These are phyloP conservation scores for Inosperma sp. DNA, from an alignment of 768 basidiomycete genomes.

Conservation along the genomic window DNA sequence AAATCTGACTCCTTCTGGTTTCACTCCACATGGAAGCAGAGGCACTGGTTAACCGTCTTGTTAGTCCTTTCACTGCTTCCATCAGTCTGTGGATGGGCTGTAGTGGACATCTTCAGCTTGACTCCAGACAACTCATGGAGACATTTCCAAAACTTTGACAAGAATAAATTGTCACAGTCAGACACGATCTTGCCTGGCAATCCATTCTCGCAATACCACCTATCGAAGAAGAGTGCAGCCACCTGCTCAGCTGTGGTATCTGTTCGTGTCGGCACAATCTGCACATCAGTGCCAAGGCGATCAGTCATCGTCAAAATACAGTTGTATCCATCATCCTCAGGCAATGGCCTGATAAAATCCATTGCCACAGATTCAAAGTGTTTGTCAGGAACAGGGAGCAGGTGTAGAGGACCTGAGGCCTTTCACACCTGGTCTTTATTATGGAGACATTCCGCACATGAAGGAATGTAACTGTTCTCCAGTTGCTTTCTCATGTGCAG, in stretches of 20 bases:
- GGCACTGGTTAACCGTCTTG: constrained; percentile 26
- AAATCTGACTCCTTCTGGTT: too few species aligned
- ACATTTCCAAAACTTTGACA: constrained; percentile 28
- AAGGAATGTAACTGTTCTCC: constrained; percentile 28
- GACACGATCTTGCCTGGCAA: constrained; percentile 2
- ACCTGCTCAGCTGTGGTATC: constrained; percentile 14
- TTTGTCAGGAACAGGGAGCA: neutral
- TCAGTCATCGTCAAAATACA: constrained; percentile 25
- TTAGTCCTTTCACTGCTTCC: constrained; percentile 32
- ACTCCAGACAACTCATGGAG: constrained; percentile 24
- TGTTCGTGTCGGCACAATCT: constrained; percentile 1
- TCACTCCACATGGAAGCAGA: constrained; percentile 22
- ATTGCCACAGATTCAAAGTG: constrained; percentile 19
- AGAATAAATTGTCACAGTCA: constrained; percentile 13
- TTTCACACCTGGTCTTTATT: constrained; percentile 29
- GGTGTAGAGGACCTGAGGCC: constrained; percentile 22
- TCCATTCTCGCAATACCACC: constrained; percentile 30
- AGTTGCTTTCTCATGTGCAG: constrained; percentile 30
- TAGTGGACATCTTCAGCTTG: constrained; percentile 28
- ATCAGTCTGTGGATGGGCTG: constrained; percentile 37
- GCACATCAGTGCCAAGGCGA: constrained; percentile 10
- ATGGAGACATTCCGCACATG: constrained; percentile 30
- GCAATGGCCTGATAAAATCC: constrained; percentile 32
- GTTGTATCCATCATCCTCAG: constrained; percentile 23
- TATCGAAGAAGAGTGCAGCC: constrained; percentile 20